These are phyloP conservation scores for Zygosaccharomyces pseudobailii DNA, from an alignment of 1,139 yeast genomes.

Conservation along the genomic window DNA sequence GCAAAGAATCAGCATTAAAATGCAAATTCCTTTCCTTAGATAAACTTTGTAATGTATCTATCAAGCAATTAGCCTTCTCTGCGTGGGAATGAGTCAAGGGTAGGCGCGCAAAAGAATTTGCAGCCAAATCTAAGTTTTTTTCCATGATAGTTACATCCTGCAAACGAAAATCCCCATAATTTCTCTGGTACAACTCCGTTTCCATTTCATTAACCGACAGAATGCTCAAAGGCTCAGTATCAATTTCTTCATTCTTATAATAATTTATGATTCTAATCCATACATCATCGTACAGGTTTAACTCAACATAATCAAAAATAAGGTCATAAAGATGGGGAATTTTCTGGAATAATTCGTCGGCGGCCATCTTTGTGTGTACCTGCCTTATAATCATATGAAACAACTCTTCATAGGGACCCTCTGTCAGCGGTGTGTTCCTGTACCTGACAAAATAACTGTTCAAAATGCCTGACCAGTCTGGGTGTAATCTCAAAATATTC, in stretches of 20 bases:
- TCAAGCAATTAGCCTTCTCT: conserved; percentile 50
- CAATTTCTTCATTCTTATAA: conserved; percentile 12
- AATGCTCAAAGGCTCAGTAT: conserved; percentile 38
- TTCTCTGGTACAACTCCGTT: conserved; percentile 40
- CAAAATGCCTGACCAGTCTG: conserved; percentile 27
- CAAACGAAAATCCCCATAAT: conserved; percentile 36
- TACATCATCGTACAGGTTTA: conserved; percentile 56
- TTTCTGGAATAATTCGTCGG: conserved; percentile 35
- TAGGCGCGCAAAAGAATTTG: conserved; percentile 49
- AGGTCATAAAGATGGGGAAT: conserved; percentile 49
- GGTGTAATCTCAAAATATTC: conserved; percentile 22
- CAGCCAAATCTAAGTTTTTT: conserved; percentile 49
- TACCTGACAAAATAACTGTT: conserved; percentile 25
- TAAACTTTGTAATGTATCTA: conserved; percentile 50
- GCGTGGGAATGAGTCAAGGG: conserved; percentile 47
- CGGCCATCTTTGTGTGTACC: conserved; percentile 10
- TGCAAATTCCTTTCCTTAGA: conserved; percentile 31
- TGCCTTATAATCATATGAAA: conserved; percentile 18
- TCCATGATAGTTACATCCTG: conserved; percentile 37
- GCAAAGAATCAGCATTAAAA: conserved; percentile 24
- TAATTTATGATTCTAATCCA: conserved; percentile 37
- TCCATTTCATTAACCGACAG: conserved; percentile 73
- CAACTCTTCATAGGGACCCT: conserved; percentile 15
- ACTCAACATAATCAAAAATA: conserved; percentile 67
- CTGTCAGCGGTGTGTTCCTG: conserved; percentile 16